Conservation (phyloP, 345 rosid genomes). For the Populus davidiana region DNA sequence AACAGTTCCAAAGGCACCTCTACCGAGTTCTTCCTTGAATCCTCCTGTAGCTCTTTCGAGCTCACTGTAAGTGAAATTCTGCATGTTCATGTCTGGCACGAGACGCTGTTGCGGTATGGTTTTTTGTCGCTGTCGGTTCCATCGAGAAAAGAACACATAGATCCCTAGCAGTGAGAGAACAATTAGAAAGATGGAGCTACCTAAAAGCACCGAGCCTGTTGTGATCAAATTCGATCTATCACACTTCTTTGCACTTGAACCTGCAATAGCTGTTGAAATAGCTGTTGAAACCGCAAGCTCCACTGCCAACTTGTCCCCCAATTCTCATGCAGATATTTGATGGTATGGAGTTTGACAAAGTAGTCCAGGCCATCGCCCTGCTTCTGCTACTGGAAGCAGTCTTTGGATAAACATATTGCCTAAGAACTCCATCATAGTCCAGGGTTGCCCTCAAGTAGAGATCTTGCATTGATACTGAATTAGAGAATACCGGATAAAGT, state of each 20-base stretch:
- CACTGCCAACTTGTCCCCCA: slow-evolving; percentile 17
- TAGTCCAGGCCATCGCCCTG: slow-evolving; percentile 37
- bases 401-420: slow-evolving; percentile 53
- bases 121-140: too few relatives aligned
- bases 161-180: too few relatives aligned
- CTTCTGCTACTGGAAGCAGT: slow-evolving; percentile 6
- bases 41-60: too few relatives aligned
- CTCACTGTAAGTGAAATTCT: too few relatives aligned
- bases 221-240: too few relatives aligned
- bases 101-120: too few relatives aligned
- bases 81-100: too few relatives aligned
- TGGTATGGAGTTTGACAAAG: slow-evolving; percentile 19
- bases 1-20: slow-evolving; percentile 34
- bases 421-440: slow-evolving; percentile 58
- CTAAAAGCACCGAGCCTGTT: too few relatives aligned
- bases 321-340: slow-evolving; percentile 38
- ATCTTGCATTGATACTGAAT: slow-evolving; percentile 9
- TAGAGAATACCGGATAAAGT: not conserved
- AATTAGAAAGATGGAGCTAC: too few relatives aligned
- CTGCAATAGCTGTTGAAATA: slow-evolving; percentile 32
- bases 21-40: slow-evolving; percentile 40
- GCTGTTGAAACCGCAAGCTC: slow-evolving; percentile 61
- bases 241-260: too few relatives aligned
- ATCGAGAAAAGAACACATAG: too few relatives aligned
- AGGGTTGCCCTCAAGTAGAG: slow-evolving; percentile 44